A percentile compares a stretch with the other conserved stretches of the same genome.
These are phyloP conservation scores for Sporothrix sp. DNA, from an alignment of 2,329 filamentous ascomycete species.

Conservation along the genomic window DNA sequence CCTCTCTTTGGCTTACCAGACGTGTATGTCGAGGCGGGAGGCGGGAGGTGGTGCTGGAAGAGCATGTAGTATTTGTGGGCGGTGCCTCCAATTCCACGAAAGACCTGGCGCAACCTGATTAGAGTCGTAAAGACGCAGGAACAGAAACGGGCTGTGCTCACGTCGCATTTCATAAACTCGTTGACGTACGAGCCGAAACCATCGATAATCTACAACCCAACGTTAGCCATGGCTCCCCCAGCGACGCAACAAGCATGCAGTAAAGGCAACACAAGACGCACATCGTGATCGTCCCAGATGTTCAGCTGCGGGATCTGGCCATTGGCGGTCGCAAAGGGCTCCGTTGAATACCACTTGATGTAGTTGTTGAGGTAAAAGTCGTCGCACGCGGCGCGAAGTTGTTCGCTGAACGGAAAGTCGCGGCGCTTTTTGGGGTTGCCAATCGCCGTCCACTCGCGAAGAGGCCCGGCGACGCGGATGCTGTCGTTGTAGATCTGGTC, in stretches of 20 bases:
- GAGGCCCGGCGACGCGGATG: slow-evolving; percentile 73
- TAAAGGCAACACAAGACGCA: slow-evolving; percentile 29
- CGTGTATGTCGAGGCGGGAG: slow-evolving; percentile 77
- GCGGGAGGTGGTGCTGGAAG: slow-evolving; percentile 89
- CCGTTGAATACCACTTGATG: slow-evolving; percentile 56
- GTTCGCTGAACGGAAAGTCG: slow-evolving; percentile 65
- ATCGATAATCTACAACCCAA: slow-evolving; percentile 58
- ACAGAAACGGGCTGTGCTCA: slow-evolving; percentile 8
- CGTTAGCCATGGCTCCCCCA: slow-evolving; percentile 31
- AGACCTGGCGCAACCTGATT: slow-evolving; percentile 47
- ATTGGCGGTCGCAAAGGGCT: slow-evolving; percentile 76
- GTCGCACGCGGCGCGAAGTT: slow-evolving; percentile 74
- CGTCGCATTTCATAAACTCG: slow-evolving; percentile 74
- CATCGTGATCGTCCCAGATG: slow-evolving; percentile 93
- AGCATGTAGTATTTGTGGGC: slow-evolving; percentile 98
- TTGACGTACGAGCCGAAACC: slow-evolving; percentile 92
- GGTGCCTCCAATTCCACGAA: slow-evolving; percentile 80
- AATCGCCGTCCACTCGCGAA: slow-evolving; percentile 74
- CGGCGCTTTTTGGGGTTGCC: slow-evolving; percentile 75
- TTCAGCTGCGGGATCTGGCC: slow-evolving; percentile 93
- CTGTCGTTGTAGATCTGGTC: slow-evolving; percentile 97
- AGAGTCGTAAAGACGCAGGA: background rate
- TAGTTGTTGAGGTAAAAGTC: slow-evolving; percentile 90
- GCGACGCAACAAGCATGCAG: too few species aligned
- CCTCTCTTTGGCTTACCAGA: slow-evolving; percentile 47